Evolutionary conservation across 352 stramenopile genomes (phyloP).

Genomic region (Phytophthora pisi): DNA sequence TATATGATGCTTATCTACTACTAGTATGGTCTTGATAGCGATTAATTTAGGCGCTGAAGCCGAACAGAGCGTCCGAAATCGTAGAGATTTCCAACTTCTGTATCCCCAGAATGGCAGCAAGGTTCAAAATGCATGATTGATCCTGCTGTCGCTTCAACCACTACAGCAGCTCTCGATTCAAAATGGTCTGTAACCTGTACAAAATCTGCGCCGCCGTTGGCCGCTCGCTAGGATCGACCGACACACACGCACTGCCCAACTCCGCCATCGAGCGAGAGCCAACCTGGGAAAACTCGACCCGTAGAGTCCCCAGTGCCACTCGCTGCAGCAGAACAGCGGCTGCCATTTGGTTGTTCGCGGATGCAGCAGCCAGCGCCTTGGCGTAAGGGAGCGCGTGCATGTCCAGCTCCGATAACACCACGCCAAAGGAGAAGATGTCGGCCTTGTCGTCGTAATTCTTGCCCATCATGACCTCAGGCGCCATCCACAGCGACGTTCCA

Average conservation of each 20-base stretch:
- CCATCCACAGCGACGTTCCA: constrained; percentile 5
- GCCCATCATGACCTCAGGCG: constrained; percentile 8
- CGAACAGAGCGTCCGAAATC: too few relatives aligned
- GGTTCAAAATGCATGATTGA: too few relatives aligned
- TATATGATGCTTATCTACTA: too few relatives aligned
- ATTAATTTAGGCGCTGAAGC: too few relatives aligned
- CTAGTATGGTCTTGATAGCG: too few relatives aligned
- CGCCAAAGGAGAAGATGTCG: constrained; percentile 11
- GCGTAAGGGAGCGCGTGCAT: constrained; percentile 5
- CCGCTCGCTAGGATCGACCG: not conserved
- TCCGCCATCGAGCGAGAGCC: constrained; percentile 4
- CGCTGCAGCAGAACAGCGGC: constrained; percentile 7
- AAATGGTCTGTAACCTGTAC: constrained; percentile 11
- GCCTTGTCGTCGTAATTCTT: constrained; percentile 9
- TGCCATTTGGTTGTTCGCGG: constrained; percentile 2
- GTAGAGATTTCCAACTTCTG: too few relatives aligned
- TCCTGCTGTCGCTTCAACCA: not conserved
- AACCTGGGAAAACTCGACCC: constrained; percentile 1
- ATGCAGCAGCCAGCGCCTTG: not conserved
- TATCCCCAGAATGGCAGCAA: too few relatives aligned
- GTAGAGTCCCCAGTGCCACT: constrained; percentile 2
- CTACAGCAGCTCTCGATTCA: constrained; percentile 8
- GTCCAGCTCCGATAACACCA: constrained; percentile 12
- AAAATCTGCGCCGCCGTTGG: constrained; percentile 2
- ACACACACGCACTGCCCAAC: constrained; percentile 2